Evolutionary conservation across 2,329 filamentous ascomycete genomes (phyloP).

Genomic region (Aspergillus ochraceoroseus): DNA sequence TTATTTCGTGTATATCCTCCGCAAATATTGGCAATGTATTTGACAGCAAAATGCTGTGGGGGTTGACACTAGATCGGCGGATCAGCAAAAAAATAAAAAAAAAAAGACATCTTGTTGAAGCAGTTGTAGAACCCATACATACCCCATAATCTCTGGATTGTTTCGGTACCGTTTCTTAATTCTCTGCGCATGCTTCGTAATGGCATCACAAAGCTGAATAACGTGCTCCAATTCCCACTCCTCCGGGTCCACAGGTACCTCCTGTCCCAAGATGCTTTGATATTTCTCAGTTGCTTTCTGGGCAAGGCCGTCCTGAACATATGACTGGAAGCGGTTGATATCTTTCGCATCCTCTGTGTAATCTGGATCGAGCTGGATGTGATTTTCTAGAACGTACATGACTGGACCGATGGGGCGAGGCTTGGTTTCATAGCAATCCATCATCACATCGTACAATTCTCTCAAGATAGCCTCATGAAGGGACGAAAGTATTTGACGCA

Average conservation of each 20-base stretch:
- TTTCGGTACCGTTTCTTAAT: slow-evolving; percentile 90
- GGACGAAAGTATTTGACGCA: slow-evolving; percentile 67
- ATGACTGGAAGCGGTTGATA: slow-evolving; percentile 64
- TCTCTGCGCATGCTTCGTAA: slow-evolving; percentile 77
- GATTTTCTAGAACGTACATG: slow-evolving; percentile 73
- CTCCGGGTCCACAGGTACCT: slow-evolving; percentile 73
- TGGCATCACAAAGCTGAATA: slow-evolving; percentile 78
- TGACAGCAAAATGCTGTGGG: slow-evolving; percentile 67
- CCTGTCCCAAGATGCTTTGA: slow-evolving; percentile 67
- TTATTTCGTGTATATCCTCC: slow-evolving; percentile 78
- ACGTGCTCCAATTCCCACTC: slow-evolving; percentile 90
- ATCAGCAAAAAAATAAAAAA: no score
- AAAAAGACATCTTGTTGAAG: no score
- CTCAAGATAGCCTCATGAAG: slow-evolving; percentile 78
- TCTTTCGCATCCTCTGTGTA: slow-evolving; percentile 70
- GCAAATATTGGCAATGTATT: slow-evolving; percentile 87
- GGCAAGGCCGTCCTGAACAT: slow-evolving; percentile 67
- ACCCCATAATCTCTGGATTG: slow-evolving; percentile 80
- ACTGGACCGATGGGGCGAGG: slow-evolving; percentile 73
- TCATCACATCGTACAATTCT: slow-evolving; percentile 81
- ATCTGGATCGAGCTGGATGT: slow-evolving; percentile 71
- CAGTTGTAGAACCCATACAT: slow-evolving; percentile 31
- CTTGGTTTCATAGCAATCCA: slow-evolving; percentile 85
- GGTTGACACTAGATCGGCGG: slow-evolving; percentile 46
- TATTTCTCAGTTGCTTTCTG: slow-evolving; percentile 76